Evolutionary conservation across 2,329 filamentous ascomycete species (phyloP), one percentile per base, ranked within the genome.

Genomic region (Fusarium nurragi): DNA sequence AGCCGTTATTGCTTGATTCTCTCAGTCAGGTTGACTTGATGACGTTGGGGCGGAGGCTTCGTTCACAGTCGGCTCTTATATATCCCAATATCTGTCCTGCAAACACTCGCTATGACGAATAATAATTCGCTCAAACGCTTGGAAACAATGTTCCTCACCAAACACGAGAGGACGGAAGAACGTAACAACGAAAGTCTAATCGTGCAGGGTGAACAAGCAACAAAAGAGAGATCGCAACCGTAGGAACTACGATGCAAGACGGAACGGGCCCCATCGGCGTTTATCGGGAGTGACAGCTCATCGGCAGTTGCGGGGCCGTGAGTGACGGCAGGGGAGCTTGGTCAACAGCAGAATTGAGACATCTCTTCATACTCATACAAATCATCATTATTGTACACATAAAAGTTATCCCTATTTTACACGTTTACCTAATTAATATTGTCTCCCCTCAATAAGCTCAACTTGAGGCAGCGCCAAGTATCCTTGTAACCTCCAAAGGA

Each of bases 401-500:
- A 10, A 11, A 5, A 8, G n/a, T 34, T 38, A 13, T 51, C 18
- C 18, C 38, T 66, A 56, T 26, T 37, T 49, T 22, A 45, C 34
- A 39, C 6, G n/a, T 22, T 37, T 25, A 7, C 2, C 25, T 34
- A 18, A 18, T 5, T 6, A 21, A n/a, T n/a, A 48, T 19, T 41
- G 11, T 5, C 21, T 38, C 13, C 28, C 25, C 21, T 32, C 34
- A 22, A 53, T 21, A 14, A 22, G 25, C 14, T 26, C 37, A 32
- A 51, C 4, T 30, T 62, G 37, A 6, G 65, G 50, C 21, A 65
- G 45, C 16, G 68, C 70, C 21, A 86, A 43, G 66, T 85, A 89
- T 2, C 85, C 85, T 60, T 88, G 83, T 10, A 89, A 71, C 60
- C 81, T 84, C 86, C 86, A 89, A 9, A 89, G 76, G 50, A 80